Base-by-base conservation (phyloP, 805 yeast genomes). In the Sporopachydermia lactativora region DNA sequence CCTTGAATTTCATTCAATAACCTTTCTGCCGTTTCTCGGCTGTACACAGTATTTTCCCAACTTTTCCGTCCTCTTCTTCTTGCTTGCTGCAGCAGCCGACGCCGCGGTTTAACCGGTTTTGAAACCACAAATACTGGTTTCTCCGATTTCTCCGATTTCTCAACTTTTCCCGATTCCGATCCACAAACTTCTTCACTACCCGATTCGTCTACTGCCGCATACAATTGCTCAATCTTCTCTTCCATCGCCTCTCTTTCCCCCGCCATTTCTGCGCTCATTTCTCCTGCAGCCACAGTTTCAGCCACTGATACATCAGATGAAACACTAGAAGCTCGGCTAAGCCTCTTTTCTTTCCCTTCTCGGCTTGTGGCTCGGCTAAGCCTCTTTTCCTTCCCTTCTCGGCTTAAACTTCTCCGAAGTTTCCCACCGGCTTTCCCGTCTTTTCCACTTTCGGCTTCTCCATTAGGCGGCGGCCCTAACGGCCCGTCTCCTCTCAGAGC, bases 1-100 rank as follows among this genome's bases (percentile, higher is more conserved):
- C 98, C 98, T 40, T 77, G 81, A 15, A 89, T 65, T 43, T 83
- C 77, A 39, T 66, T 64, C 46, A 92, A 62, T 28, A 86, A 63
- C 43, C 77, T 65, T 47, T 78, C 86, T 0, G 96, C 94, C 0
- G 92, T 75, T 36, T 73, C 77, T 41, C n/a, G 31, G n/a, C 31
- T 24, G n/a, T 24, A 24, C 8, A 24, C n/a, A 24, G 31, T 24
- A 24, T 24, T 24, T n/a, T 24, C 13, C 31, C 31, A 24, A n/a
- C n/a, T 24, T 8, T 24, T 8, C n/a, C n/a, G 8, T n/a, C 31
- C 31, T n/a, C n/a, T 24, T 24, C n/a, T 8, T 81, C 70, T 45
- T 71, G 64, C 40, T 73, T 71, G 15, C 15, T 40, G 15, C 66
- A 65, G 4, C 57, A 55, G 17, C 45, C 38, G 36, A 41, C 45